These are phyloP conservation scores for Lactifluus piperatus DNA, from an alignment of 768 basidiomycete species.

Conservation along the genomic window DNA sequence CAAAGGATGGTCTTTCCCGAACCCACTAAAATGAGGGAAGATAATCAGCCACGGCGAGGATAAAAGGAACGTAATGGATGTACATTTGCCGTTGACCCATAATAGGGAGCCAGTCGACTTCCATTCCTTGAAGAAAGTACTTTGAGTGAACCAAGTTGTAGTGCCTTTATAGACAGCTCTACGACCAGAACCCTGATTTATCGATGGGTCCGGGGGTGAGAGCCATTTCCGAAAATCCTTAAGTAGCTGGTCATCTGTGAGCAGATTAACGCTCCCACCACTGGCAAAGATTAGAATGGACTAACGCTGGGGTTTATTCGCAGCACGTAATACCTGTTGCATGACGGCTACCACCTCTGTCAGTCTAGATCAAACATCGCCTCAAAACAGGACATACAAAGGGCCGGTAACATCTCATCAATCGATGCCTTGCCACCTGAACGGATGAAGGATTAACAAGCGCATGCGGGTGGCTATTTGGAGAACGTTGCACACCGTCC, in stretches of 20 bases:
- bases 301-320: background rate
- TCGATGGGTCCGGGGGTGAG: conserved; percentile 4
- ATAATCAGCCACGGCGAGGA: background rate
- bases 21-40: background rate
- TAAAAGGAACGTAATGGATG: background rate
- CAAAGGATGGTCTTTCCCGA: conserved; percentile 10
- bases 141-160: conserved; percentile 2
- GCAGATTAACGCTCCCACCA: background rate
- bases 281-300: background rate
- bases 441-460: background rate
- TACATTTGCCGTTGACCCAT: conserved; percentile 11
- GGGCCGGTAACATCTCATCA: background rate
- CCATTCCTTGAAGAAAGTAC: conserved; percentile 4
- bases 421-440: background rate
- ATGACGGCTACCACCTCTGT: background rate
- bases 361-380: background rate
- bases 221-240: conserved; percentile 1
- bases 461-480: background rate
- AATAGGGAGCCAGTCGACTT: background rate
- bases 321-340: background rate
- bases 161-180: background rate
- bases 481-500: background rate
- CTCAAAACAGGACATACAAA: background rate
- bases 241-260: background rate
- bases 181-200: conserved; percentile 1